These are phyloP conservation scores for Citrus sp. DNA, from an alignment of 345 rosid species.

Conservation along the genomic window DNA sequence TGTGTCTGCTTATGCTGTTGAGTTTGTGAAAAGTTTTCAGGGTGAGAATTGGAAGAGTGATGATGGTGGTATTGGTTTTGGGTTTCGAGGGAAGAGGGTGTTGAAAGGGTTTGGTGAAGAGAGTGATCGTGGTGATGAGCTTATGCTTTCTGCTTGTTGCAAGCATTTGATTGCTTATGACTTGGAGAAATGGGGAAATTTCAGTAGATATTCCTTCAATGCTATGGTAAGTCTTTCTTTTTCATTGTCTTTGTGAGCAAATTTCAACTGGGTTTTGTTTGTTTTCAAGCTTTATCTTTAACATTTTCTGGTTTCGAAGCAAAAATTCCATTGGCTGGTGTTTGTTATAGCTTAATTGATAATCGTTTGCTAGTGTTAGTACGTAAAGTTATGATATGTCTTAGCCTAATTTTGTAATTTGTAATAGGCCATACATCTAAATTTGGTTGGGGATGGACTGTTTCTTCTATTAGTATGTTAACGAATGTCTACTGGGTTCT, in stretches of 20 bases:
- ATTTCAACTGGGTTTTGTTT: background rate
- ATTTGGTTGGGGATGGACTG: background rate
- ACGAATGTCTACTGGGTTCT: background rate
- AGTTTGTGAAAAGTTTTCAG: slow-evolving; percentile 78
- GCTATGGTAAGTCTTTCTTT: slow-evolving; percentile 57
- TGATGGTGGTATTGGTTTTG: slow-evolving; percentile 15
- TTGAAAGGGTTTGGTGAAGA: slow-evolving; percentile 25
- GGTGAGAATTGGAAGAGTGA: slow-evolving; percentile 28
- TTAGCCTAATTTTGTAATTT: background rate
- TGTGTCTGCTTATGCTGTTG: slow-evolving; percentile 64
- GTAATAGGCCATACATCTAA: background rate
- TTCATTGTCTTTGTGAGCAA: background rate
- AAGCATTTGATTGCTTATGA: slow-evolving; percentile 93
- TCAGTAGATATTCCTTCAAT: slow-evolving; percentile 77
- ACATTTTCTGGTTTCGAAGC: background rate
- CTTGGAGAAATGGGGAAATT: slow-evolving; percentile 76
- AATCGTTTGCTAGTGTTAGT: background rate
- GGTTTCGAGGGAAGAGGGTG: slow-evolving; percentile 26
- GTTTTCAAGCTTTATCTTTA: background rate
- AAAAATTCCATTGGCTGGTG: background rate
- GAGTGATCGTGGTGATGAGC: slow-evolving; percentile 36
- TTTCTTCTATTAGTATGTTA: background rate
- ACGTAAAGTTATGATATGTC: background rate
- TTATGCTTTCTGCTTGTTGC: slow-evolving; percentile 94
- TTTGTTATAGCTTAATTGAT: background rate